Base-by-base conservation (phyloP, 306 rosid species). In the Fragaria iinumae region DNA sequence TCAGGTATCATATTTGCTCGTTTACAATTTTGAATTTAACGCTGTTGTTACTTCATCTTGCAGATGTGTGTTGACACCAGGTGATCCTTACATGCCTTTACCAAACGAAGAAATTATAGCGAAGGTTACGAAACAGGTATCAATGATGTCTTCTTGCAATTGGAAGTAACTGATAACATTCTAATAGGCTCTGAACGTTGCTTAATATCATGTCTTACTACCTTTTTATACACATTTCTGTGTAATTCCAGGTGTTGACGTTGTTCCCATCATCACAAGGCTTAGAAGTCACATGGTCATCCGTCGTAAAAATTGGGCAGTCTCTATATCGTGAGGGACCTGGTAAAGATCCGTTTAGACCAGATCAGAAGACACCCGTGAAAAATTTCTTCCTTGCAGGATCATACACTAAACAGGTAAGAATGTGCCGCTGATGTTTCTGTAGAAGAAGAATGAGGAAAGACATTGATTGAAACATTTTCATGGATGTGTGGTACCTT, bases 31-130 rank as follows among this genome's bases (percentile, higher is more conserved):
- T 21, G 55, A 59, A 43, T 6, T 18, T 11, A 18, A 6, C 0
- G 3, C 47, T 44, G 59, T 10, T 59, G 20, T 20, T 59, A 25
- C 69, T 56, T 68, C 67, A 17, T 83, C 67, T 73, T 73, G 77
- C 91, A 95, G 99, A 79, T 95, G 99, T 82, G 99, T 95, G 82
- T 80, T 92, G 77, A 95, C 99, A 0, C 99, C 99, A 3, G 99
- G 99, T 63, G 99, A 92, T 87, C 99, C 99, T 57, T 95, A 95
- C 92, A 95, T 95, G 99, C 96, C 97, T 73, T 87, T 92, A 71
- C 90, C 86, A 52, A 95, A 95, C 59, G 99, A 92, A 0, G 95
- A 92, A 85, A 95, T 95, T 67, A 86, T 92, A 78, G 80, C 95
- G 55, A 92, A 93, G 88, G 99, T 95, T 71, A 76, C 89, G 17